A percentile compares a stretch with the other conserved stretches of the same genome.
Evolutionary conservation across 169 alveolate genomes (phyloP).

Genomic region (Cryptosporidium tyzzeri): DNA sequence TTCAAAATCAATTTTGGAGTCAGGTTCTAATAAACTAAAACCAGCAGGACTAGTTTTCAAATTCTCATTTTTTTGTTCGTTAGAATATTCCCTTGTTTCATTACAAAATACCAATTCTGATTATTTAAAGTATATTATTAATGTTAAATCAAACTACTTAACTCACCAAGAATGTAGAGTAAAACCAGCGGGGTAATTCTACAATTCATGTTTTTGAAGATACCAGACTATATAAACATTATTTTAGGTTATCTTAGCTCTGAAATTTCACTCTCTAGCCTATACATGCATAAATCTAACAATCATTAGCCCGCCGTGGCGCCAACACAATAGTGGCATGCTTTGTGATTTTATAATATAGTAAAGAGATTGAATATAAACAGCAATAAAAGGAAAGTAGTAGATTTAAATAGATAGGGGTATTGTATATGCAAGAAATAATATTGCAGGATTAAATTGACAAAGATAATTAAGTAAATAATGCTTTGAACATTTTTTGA

Average conservation of each 20-base stretch:
- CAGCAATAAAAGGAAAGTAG: neutral
- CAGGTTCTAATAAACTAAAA: neutral
- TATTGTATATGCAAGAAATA: neutral
- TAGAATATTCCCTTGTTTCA: neutral
- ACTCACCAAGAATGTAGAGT: constrained; percentile 20
- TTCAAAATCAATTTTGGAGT: neutral
- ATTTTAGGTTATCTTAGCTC: neutral
- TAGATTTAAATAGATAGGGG: neutral
- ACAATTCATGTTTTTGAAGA: constrained; percentile 25
- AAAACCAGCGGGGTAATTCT: neutral
- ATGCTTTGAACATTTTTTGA: neutral
- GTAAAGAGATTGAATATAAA: neutral
- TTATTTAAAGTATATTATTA: neutral
- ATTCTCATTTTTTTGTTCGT: neutral
- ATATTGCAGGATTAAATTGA: neutral
- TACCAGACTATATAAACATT: constrained; percentile 2
- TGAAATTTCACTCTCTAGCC: neutral
- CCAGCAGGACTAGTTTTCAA: neutral
- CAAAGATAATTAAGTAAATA: neutral
- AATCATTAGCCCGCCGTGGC: constrained; percentile 59
- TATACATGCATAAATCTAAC: constrained; percentile 55
- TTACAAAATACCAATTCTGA: neutral
- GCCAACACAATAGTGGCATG: constrained; percentile 3
- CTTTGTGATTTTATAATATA: neutral
- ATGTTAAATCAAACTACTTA: neutral